Evolutionary conservation across 768 basidiomycete genomes (phyloP), one percentile per base, ranked within the genome.

Genomic region (Russula virescens): DNA sequence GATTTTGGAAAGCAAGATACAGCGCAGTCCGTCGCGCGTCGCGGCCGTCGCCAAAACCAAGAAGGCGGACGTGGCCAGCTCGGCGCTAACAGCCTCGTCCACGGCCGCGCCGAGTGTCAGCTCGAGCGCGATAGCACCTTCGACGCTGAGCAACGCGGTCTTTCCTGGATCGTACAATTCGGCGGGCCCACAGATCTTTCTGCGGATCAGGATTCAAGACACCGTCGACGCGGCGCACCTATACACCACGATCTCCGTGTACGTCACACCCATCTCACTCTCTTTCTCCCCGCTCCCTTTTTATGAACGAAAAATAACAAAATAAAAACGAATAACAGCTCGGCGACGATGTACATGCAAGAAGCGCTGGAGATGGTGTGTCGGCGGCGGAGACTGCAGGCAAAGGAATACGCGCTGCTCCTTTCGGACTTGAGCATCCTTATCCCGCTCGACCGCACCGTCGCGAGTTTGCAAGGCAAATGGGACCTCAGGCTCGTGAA

Each of bases 281-380:
- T 34, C 21, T 53, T 64, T 53, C 26, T 35, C 13, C 9, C 34
- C 21, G 0, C 13, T 11, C 13, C 13, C 13, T 38, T 38, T 14
- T 38, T 38, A 5, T 38, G 13, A 38, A 31, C 31, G 31, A 31
- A 31, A 3, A 3, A 31, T n/a, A n/a, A n/a, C n/a, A 31, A 31
- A 31, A 4, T 31, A 31, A 31, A 31, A 14, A 40, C 28, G 9
- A 40, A 31, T 31, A 31, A 45, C 69, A 91, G 88, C 6, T 86
- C 93, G 10, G 86, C 91, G 16, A 93, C 91, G 10, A 97, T 94
- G 88, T 98, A 98, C 73, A 89, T 98, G 84, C 94, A 95, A 68
- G 96, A 98, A 73, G 91, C 92, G 1, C 81, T 97, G 25, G 96
- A 97, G 64, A 78, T 86, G 23, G 87, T 92, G 1, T 93, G 90